Evolutionary conservation across 164 flowering plant genomes (phyloP).

Genomic region (Magnolia sinica): DNA sequence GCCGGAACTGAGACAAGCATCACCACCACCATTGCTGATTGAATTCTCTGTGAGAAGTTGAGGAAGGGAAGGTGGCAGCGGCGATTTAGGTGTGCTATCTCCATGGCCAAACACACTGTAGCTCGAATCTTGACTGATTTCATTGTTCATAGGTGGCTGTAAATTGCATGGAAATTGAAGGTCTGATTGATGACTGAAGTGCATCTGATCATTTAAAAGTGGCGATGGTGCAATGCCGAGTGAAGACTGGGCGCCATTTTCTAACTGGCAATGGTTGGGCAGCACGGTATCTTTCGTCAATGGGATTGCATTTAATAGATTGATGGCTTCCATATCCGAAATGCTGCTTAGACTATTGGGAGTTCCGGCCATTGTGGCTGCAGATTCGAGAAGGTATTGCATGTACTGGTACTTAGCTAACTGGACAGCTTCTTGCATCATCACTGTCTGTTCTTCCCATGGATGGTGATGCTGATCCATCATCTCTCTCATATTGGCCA

Average conservation of each 20-base stretch:
- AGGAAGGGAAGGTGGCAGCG: slow-evolving; percentile 17
- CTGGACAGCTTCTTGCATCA: slow-evolving; percentile 60
- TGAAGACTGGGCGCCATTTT: slow-evolving; percentile 19
- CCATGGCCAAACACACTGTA: slow-evolving; percentile 17
- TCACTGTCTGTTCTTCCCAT: slow-evolving; percentile 56
- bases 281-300: slow-evolving; percentile 15
- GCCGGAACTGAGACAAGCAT: slow-evolving; percentile 30
- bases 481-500: slow-evolving; percentile 49
- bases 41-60: slow-evolving; percentile 12
- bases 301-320: slow-evolving; percentile 33
- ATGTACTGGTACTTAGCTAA: slow-evolving; percentile 54
- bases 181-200: slow-evolving; percentile 27
- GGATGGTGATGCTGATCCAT: slow-evolving; percentile 29
- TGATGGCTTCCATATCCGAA: slow-evolving; percentile 34
- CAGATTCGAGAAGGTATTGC: slow-evolving; percentile 54
- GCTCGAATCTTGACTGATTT: slow-evolving; percentile 17
- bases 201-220: slow-evolving; percentile 25
- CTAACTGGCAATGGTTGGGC: slow-evolving; percentile 17
- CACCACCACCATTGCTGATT: slow-evolving; percentile 28
- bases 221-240: slow-evolving; percentile 21
- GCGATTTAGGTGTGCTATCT: slow-evolving; percentile 24
- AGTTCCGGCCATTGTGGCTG: slow-evolving; percentile 12
- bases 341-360: slow-evolving; percentile 16
- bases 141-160: slow-evolving; percentile 22
- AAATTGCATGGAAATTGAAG: slow-evolving; percentile 35